Conservation (phyloP, 1,139 yeast genomes). For the Yamadazyma siamensis region DNA sequence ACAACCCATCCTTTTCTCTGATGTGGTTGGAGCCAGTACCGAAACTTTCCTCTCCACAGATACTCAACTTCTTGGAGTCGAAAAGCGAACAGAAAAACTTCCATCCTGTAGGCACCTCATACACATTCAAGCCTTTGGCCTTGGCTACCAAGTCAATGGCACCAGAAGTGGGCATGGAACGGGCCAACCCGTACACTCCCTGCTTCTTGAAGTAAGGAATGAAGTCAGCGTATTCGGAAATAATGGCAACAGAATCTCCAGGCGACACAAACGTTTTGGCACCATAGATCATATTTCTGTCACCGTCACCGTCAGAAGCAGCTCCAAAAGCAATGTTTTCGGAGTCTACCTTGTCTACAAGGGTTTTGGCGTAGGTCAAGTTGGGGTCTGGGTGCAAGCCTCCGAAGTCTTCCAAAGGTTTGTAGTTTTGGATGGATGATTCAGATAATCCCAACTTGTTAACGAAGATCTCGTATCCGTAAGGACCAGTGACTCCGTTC, state of each 20-base stretch:
- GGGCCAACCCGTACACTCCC: conserved; percentile 92
- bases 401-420: conserved; percentile 87
- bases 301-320: conserved; percentile 99
- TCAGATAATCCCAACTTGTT: conserved; percentile 79
- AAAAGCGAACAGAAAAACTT: conserved; percentile 94
- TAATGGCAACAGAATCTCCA: conserved; percentile 97
- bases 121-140: conserved; percentile 66
- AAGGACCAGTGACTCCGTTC: conserved; percentile 97
- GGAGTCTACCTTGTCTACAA: conserved; percentile 80
- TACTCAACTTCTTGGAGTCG: conserved; percentile 87
- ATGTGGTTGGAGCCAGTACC: conserved; percentile 98
- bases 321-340: conserved; percentile 91
- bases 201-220: conserved; percentile 87
- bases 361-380: conserved; percentile 85
- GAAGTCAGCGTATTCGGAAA: conserved; percentile 84
- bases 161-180: conserved; percentile 96
- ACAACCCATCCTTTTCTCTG: conserved; percentile 95
- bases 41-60: conserved; percentile 97
- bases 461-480: conserved; percentile 79
- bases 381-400: conserved; percentile 98
- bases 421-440: conserved; percentile 70
- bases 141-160: conserved; percentile 92
- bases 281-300: conserved; percentile 97
- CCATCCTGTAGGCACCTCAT: conserved; percentile 99
- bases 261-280: conserved; percentile 95